Evolutionary conservation across 1,284 basidiomycete species (phyloP), one percentile per base, ranked within the genome.

Genomic region (Puccinia brachypodii): DNA sequence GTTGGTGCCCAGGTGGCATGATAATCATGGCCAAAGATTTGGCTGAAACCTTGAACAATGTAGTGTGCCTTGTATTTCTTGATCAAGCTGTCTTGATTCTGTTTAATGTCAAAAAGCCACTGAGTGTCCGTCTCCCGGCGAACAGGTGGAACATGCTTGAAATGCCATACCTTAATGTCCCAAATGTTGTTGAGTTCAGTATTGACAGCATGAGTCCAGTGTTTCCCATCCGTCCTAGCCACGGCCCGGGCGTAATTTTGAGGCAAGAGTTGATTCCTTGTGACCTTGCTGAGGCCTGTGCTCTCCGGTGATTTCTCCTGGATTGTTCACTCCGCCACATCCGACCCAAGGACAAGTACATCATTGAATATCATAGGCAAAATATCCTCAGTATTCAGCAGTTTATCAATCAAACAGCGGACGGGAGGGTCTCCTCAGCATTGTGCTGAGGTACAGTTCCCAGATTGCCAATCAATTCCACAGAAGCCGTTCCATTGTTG

Each of bases 1-100:
- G 42, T 77, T 0, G 42, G 75, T 22, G 72, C 44, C 33, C 42
- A 74, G 0, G 72, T 74, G 31, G 56, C 72, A 31, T 53, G 50
- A 36, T 56, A 74, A 7, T 74, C 72, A 7, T 74, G 25, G 0
- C 50, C 50, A 13, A 44, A 56, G 31, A 74, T 38, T 36, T 74
- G 72, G 33, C 42, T 56, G 44, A 56, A 56, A 58, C 72, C 50
- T 3, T 50, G 36, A 0, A 58, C 72, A 42, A 74, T 58, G 22
- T 74, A 74, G 6, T 50, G 31, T 14, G 50, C 72, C 19, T 74
- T 74, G 28, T 71, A 71, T 47, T 71, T 71, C 28, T 71, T 33
- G 13, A 71, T 71, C 2, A 42, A 28, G 1, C 68, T 25, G 14
- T 71, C 68, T 47, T 71, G 68, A 31, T 44, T 50, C 6, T n/a